These are phyloP conservation scores for Ballota nigra DNA, from an alignment of 257 asterid genomes.

Conservation along the genomic window DNA sequence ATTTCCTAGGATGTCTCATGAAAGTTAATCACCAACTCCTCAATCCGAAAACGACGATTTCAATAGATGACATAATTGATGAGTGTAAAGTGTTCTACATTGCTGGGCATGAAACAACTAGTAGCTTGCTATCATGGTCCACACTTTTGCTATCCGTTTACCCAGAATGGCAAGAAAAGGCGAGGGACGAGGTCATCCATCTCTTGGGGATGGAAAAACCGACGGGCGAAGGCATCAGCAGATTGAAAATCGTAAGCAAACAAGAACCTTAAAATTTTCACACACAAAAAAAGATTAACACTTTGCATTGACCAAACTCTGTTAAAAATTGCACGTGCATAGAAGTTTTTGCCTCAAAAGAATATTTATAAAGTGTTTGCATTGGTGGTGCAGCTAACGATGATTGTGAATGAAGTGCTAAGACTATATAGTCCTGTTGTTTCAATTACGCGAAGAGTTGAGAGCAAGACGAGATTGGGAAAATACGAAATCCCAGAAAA, in stretches of 20 bases:
- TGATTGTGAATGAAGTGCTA: slow-evolving; percentile 28
- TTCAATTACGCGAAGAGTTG: not conserved
- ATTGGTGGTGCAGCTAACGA: slow-evolving; percentile 19
- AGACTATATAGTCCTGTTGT: slow-evolving; percentile 24
- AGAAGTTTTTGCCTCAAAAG: too few species aligned
- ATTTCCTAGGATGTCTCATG: too few species aligned
- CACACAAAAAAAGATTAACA: too few species aligned
- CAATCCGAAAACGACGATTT: too few species aligned
- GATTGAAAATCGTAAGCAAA: slow-evolving; percentile 29
- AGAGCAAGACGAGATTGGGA: slow-evolving; percentile 6
- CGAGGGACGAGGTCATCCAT: slow-evolving; percentile 36
- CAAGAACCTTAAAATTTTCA: too few species aligned
- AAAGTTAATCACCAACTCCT: too few species aligned
- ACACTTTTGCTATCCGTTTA: slow-evolving; percentile 35
- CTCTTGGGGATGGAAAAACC: slow-evolving; percentile 32
- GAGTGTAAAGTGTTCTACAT: slow-evolving; percentile 62
- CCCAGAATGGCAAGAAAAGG: slow-evolving; percentile 53
- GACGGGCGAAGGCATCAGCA: slow-evolving; percentile 26
- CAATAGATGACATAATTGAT: slow-evolving; percentile 41
- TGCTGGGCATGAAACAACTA: slow-evolving; percentile 62
- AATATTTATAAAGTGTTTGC: too few species aligned
- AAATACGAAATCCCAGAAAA: slow-evolving; percentile 22
- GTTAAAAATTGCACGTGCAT: too few species aligned
- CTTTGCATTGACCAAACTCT: too few species aligned
- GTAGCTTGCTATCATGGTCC: slow-evolving; percentile 43